Evolutionary conservation across 371 early-diverging fungal species (phyloP).

Genomic region (Haplosporangium sp.): DNA sequence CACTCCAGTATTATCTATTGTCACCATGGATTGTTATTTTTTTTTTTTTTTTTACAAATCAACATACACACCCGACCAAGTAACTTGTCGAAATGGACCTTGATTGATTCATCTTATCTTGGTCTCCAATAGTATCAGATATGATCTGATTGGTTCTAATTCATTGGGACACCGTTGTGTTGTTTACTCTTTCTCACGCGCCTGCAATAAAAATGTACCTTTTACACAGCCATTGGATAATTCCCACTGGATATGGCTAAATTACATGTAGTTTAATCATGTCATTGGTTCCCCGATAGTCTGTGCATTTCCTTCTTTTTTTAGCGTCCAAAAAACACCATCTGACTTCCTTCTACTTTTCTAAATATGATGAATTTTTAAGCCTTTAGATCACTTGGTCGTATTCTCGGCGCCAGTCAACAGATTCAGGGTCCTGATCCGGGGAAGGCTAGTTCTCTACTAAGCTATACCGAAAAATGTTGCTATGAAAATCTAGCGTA

Average conservation of each 20-base stretch:
- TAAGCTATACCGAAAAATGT: constrained; percentile 71
- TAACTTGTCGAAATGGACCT: no score
- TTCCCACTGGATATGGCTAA: background rate
- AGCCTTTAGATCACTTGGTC: constrained; percentile 86
- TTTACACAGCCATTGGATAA: background rate
- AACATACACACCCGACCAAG: no score
- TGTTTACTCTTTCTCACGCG: background rate
- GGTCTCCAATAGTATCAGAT: background rate
- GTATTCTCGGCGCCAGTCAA: constrained; percentile 72
- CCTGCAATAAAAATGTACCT: background rate
- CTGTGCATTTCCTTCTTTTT: constrained; percentile 3
- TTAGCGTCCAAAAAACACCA: background rate
- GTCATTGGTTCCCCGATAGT: background rate
- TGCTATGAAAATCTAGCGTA: constrained; percentile 73
- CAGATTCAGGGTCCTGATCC: constrained; percentile 56
- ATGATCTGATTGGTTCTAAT: constrained; percentile 27
- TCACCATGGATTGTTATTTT: no score
- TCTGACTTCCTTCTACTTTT: constrained; percentile 1
- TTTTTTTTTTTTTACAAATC: no score
- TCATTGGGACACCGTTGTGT: background rate
- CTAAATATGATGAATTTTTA: background rate
- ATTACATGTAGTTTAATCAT: background rate
- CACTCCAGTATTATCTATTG: no score
- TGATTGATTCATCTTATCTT: constrained; percentile 23
- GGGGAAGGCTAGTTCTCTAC: constrained; percentile 57